phyloP scores from a whole-genome alignment of 176 grass and related monocot species.

The Oryza rufipogon region DNA sequence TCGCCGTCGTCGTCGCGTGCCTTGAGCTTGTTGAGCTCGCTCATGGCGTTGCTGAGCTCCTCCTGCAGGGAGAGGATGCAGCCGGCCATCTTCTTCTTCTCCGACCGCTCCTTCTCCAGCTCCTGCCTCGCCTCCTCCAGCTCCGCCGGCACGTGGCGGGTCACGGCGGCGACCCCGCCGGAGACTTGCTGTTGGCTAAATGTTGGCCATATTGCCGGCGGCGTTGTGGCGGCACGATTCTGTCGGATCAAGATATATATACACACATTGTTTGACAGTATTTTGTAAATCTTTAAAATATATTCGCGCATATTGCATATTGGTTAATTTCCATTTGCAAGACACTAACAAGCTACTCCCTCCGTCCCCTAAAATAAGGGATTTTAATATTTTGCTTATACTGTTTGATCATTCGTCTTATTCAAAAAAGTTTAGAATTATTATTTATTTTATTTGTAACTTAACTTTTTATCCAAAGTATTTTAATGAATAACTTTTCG shows the following conservation, averaged over 20 bases:
- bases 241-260: background rate
- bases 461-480: no score
- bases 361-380: no score
- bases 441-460: no score
- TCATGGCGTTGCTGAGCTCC: conserved; percentile 69
- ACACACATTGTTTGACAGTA: no score
- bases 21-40: conserved; percentile 66
- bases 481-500: no score
- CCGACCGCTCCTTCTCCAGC: conserved; percentile 65
- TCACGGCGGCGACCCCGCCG: background rate
- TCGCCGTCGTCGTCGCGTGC: conserved; percentile 21
- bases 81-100: conserved; percentile 66
- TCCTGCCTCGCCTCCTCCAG: conserved; percentile 62
- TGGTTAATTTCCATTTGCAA: no score
- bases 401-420: no score
- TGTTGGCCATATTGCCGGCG: background rate
- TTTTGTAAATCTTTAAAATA: no score
- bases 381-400: no score
- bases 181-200: background rate
- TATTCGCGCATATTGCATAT: no score
- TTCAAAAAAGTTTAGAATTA: no score
- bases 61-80: conserved; percentile 63
- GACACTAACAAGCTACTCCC: no score
- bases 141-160: background rate
- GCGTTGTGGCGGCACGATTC: conserved; percentile 29